These are phyloP conservation scores for Helotiales sp. DNA, from an alignment of 2,329 filamentous ascomycete species.

Conservation along the genomic window DNA sequence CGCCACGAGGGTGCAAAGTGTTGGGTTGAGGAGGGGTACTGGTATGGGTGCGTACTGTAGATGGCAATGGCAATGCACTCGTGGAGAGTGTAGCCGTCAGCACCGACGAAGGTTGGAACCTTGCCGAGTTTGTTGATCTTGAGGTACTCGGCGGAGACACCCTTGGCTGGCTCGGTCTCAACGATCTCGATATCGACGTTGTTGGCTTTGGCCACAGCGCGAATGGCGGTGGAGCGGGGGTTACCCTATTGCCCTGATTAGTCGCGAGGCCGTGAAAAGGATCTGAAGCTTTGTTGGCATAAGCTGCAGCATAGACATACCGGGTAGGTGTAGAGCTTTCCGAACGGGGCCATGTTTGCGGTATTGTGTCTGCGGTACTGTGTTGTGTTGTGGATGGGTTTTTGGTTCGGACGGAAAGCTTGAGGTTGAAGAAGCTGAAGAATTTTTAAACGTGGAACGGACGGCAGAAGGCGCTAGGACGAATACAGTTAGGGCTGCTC, in stretches of 20 bases:
- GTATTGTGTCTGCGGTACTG: conserved; percentile 32
- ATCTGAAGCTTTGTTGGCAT: background rate
- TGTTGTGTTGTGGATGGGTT: conserved; percentile 18
- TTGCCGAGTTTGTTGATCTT: conserved; percentile 88
- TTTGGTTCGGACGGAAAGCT: conserved; percentile 11
- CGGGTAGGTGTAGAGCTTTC: conserved; percentile 90
- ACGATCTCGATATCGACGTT: conserved; percentile 89
- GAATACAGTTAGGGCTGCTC: background rate
- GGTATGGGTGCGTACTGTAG: conserved; percentile 77
- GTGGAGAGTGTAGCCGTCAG: conserved; percentile 86
- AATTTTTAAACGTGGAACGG: conserved; percentile 9
- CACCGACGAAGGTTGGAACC: conserved; percentile 89
- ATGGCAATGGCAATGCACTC: conserved; percentile 96
- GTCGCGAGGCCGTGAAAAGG: conserved; percentile 20
- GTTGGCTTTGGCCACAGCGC: conserved; percentile 97
- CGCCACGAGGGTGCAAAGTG: background rate
- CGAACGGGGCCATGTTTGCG: conserved; percentile 82
- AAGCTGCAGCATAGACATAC: conserved; percentile 55
- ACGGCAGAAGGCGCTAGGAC: background rate
- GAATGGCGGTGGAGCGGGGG: conserved; percentile 85
- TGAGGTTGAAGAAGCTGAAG: conserved; percentile 1
- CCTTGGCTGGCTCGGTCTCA: conserved; percentile 68
- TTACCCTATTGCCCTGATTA: conserved; percentile 67
- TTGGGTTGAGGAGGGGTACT: conserved; percentile 14
- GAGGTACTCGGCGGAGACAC: conserved; percentile 75